A percentile compares a stretch with the other conserved stretches of the same genome.
phyloP scores from a whole-genome alignment of 2,329 filamentous ascomycete species.

The Zymoseptoria crescenta region DNA sequence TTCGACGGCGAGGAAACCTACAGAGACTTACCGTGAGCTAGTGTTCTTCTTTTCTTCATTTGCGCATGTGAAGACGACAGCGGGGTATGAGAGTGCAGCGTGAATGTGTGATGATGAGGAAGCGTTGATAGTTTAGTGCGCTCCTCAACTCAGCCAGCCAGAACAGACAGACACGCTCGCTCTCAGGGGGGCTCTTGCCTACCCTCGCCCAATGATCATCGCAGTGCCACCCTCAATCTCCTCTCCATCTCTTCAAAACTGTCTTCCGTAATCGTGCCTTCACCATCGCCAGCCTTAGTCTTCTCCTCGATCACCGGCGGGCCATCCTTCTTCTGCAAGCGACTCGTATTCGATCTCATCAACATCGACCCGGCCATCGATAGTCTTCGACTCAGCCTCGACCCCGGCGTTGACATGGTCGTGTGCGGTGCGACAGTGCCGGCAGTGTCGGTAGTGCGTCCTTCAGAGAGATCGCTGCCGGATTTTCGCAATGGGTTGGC shows the following conservation, averaged over 20 bases:
- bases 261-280: background rate
- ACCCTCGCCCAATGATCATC: background rate
- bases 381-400: background rate
- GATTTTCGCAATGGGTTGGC: no score
- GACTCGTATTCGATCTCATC: background rate
- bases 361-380: background rate
- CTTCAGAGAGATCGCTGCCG: no score
- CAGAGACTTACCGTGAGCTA: constrained; percentile 24
- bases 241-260: background rate
- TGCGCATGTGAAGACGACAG: background rate
- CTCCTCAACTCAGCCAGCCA: background rate
- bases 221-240: background rate
- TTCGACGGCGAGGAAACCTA: constrained; percentile 6
- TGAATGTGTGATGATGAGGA: background rate
- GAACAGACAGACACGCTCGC: background rate
- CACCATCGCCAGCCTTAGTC: background rate
- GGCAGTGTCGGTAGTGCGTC: no score
- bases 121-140: background rate
- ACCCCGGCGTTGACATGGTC: no score
- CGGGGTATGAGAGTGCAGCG: background rate
- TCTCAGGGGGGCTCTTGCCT: background rate
- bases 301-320: background rate
- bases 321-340: background rate
- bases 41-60: constrained; percentile 5
- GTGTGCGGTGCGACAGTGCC: no score